Conservation (phyloP, 2,329 filamentous ascomycete genomes). For the Raffaelea arxii region DNA sequence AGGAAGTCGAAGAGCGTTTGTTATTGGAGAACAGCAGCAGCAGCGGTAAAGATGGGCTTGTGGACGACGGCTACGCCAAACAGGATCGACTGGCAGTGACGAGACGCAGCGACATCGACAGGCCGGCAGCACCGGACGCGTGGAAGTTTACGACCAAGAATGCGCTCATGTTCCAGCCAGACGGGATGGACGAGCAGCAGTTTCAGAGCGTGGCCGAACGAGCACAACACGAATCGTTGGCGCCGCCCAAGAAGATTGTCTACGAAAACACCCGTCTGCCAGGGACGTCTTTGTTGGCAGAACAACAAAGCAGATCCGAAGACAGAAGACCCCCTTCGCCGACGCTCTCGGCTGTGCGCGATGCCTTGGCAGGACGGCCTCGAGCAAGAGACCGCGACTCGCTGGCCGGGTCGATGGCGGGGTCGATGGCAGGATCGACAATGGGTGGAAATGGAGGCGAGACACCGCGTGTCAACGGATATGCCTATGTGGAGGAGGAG, state of each 20-base stretch:
- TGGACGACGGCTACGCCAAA: constrained; percentile 44
- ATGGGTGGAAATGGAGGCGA: constrained; percentile 46
- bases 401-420: constrained; percentile 18
- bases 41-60: too few relatives aligned
- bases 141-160: constrained; percentile 74
- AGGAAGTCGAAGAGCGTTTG: constrained; percentile 47
- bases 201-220: constrained; percentile 58
- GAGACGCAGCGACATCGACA: constrained; percentile 52
- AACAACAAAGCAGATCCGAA: not conserved
- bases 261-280: constrained; percentile 79
- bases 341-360: constrained; percentile 72
- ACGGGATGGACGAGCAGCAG: constrained; percentile 49
- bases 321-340: constrained; percentile 54
- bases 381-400: constrained; percentile 54
- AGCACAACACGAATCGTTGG: constrained; percentile 60
- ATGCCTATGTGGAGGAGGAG: constrained; percentile 85
- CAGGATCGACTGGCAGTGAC: constrained; percentile 53
- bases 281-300: constrained; percentile 24
- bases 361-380: constrained; percentile 69
- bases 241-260: constrained; percentile 65
- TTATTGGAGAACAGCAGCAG: constrained; percentile 22
- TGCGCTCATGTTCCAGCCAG: constrained; percentile 74
- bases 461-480: constrained; percentile 87
- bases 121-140: constrained; percentile 66
- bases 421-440: constrained; percentile 6